phyloP scores from a whole-genome alignment of 2,329 filamentous ascomycete genomes.

The Cercospora nicotianae region DNA sequence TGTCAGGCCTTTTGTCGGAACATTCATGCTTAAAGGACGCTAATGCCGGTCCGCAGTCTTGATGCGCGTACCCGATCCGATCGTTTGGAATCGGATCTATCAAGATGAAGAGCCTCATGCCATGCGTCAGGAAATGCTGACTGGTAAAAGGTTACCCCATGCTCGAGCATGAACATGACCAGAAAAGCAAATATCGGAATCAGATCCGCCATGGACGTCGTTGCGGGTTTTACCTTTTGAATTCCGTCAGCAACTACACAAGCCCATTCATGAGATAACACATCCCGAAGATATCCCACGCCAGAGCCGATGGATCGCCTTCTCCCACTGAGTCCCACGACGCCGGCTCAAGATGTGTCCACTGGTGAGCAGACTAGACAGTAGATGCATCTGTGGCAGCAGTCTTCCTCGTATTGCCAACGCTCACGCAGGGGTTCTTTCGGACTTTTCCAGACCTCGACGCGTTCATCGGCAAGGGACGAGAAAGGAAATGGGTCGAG shows the following conservation, averaged over 20 bases:
- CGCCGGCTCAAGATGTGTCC: background rate
- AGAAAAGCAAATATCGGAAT: background rate
- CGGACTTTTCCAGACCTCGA: background rate
- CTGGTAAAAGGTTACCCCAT: background rate
- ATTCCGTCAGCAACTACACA: background rate
- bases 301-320: background rate
- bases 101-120: background rate
- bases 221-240: background rate
- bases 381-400: background rate
- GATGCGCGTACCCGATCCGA: background rate
- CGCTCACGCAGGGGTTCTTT: background rate
- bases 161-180: background rate
- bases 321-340: background rate
- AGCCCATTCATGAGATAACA: background rate
- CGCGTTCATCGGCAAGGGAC: background rate
- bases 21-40: background rate
- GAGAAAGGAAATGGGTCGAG: background rate
- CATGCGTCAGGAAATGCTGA: background rate
- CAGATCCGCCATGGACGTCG: background rate
- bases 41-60: background rate
- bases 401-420: background rate
- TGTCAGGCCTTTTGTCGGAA: background rate
- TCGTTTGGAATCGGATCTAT: background rate
- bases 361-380: background rate
- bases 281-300: background rate